Percentiles rank a stretch among this genome's conserved stretches.
phyloP scores from a whole-genome alignment of 2,329 filamentous ascomycete genomes.

The Cercospora sp. region DNA sequence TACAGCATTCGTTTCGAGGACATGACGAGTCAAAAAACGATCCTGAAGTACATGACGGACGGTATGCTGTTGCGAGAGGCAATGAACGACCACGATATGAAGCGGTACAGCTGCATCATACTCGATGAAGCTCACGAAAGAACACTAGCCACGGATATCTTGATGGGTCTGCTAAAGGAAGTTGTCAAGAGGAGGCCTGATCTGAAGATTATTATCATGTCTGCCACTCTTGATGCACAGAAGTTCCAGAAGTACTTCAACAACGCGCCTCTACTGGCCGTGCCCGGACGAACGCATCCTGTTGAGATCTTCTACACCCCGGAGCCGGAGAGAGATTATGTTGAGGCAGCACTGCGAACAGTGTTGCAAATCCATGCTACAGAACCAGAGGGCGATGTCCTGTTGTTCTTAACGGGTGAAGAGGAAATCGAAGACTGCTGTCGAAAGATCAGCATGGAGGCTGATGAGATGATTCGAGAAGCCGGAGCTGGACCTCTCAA shows the following conservation, averaged over 20 bases:
- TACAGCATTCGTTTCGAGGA: conserved; percentile 99
- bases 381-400: conserved; percentile 86
- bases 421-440: conserved; percentile 98
- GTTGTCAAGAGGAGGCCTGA: conserved; percentile 79
- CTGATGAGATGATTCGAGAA: conserved; percentile 87
- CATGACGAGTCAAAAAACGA: conserved; percentile 80
- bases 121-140: conserved; percentile 98
- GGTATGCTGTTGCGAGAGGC: conserved; percentile 97
- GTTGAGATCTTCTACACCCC: conserved; percentile 99
- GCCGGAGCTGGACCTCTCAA: conserved; percentile 85
- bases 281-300: conserved; percentile 91
- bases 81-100: conserved; percentile 91
- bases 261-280: conserved; percentile 86
- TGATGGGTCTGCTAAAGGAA: conserved; percentile 95
- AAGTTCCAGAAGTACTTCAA: conserved; percentile 99
- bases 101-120: conserved; percentile 94
- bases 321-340: conserved; percentile 92
- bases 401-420: conserved; percentile 94
- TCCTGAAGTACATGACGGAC: conserved; percentile 99
- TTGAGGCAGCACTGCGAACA: conserved; percentile 90
- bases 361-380: conserved; percentile 95
- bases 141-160: conserved; percentile 92
- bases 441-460: conserved; percentile 85
- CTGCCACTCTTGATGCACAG: conserved; percentile 91
- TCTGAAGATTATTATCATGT: conserved; percentile 98